Conservation (phyloP, 78 protist species). For the Speleostelium caveatum region DNA sequence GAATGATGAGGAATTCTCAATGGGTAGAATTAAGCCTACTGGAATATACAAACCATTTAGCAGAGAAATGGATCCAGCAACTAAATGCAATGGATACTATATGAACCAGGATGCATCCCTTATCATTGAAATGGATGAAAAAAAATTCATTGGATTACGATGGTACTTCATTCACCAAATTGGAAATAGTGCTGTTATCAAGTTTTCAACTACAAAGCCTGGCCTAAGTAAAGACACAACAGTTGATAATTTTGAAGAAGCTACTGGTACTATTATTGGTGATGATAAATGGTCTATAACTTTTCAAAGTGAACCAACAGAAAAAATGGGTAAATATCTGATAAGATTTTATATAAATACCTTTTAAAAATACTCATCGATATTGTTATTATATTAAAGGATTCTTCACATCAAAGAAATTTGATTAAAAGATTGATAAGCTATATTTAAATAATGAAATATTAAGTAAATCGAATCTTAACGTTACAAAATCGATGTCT, state of each 20-base stretch:
- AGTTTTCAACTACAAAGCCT: too few relatives aligned
- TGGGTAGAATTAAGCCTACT: too few relatives aligned
- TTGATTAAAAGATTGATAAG: background rate
- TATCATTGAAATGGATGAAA: background rate
- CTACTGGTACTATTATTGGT: background rate
- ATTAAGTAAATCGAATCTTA: background rate
- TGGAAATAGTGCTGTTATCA: too few relatives aligned
- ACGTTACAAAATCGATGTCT: too few relatives aligned
- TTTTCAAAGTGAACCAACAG: background rate
- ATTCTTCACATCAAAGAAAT: background rate
- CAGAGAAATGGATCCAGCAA: conserved; percentile 8
- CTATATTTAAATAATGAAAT: background rate
- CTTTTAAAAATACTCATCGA: background rate
- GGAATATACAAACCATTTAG: too few relatives aligned
- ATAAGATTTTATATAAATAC: background rate
- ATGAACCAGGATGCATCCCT: background rate
- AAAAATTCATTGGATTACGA: background rate
- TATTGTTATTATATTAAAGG: background rate
- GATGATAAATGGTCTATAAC: background rate
- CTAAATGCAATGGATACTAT: background rate
- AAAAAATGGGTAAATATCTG: background rate
- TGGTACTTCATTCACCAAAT: too few relatives aligned
- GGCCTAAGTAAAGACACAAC: too few relatives aligned
- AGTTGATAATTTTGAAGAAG: background rate
- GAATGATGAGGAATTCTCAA: too few relatives aligned